Base-by-base conservation (phyloP, 176 grass and related monocot genomes). In the Ampelocalamus luodianensis region DNA sequence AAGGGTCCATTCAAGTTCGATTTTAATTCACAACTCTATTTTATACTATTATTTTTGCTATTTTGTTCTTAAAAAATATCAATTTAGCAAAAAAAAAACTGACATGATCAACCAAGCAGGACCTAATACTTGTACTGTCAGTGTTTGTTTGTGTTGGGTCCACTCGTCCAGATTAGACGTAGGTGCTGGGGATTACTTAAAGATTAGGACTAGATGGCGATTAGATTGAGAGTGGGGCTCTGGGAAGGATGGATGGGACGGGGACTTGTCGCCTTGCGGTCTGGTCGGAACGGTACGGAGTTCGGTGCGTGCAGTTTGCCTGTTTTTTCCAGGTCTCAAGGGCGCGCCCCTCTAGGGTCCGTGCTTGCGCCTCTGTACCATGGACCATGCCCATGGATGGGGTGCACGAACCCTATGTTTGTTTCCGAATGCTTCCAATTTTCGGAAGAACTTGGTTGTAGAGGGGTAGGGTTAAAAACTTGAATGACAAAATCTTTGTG, bases 231-330 rank as follows among this genome's bases (percentile, higher is more conserved):
- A 24, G 79, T 17, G 70, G 42, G 63, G 40, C 27, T 60, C 32
- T 1, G 42, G 8, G 20, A 9, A 50, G 39, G 69, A 50, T 36
- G 22, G 86, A 78, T 43, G 71, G 10, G 48, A 74, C 23, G 68
- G 36, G 66, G 1, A 0, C 17, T 78, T 86, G 88, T 86, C 88
- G 56, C 78, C 71, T 82, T 70, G 83, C 83, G 88, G 88, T 86
- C 83, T 50, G 54, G 12, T 32, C 71, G 88, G 71, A 64, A 77
- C 83, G 4, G 88, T 54, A 70, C 71, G 18, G 13, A 85, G 82
- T 76, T 62, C 0, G 77, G 82, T 69, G 82, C 22, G 29, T 7
- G 20, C 85, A 85, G 84, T 44, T 36, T 44, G 17, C 45, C 20
- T 18, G 9, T 12, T 38, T 23, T 20, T 78, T 46, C 46, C 39